These are phyloP conservation scores for Yamadazyma akitaensis DNA, from an alignment of 805 yeast genomes.

Conservation along the genomic window DNA sequence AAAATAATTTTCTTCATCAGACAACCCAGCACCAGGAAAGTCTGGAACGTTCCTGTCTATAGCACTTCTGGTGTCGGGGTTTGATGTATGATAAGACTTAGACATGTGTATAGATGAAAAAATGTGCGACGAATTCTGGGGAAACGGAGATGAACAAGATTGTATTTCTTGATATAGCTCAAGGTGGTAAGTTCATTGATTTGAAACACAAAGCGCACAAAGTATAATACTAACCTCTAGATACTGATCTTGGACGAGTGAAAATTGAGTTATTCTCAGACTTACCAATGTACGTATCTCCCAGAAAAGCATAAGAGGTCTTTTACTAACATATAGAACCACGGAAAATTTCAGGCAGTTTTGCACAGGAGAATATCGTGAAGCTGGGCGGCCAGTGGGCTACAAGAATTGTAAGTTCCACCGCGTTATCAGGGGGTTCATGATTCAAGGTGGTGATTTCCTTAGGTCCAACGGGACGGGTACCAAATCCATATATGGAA, in stretches of 20 bases:
- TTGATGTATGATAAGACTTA: constrained; percentile 49
- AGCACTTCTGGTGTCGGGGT: constrained; percentile 68
- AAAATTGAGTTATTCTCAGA: constrained; percentile 42
- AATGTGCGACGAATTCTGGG: constrained; percentile 16
- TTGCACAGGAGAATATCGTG: constrained; percentile 37
- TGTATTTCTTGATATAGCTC: constrained; percentile 39
- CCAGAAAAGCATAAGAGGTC: too few relatives aligned
- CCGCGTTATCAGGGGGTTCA: constrained; percentile 32
- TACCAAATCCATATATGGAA: constrained; percentile 67
- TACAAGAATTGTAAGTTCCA: constrained; percentile 64
- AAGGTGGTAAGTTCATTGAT: constrained; percentile 22
- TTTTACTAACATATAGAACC: constrained; percentile 22
- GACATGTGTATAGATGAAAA: neutral
- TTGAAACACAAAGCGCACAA: too few relatives aligned
- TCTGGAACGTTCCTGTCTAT: constrained; percentile 75
- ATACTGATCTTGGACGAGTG: constrained; percentile 27
- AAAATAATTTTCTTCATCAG: constrained; percentile 78
- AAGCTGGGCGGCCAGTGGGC: constrained; percentile 48
- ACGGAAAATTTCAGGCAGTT: constrained; percentile 51
- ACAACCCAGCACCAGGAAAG: constrained; percentile 69
- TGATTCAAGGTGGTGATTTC: constrained; percentile 42
- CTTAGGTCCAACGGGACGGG: constrained; percentile 69
- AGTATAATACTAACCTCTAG: constrained; percentile 3
- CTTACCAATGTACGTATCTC: constrained; percentile 10
- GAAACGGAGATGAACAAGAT: constrained; percentile 30